A percentile compares a stretch with the other conserved stretches of the same genome.
Conservation (phyloP, 1,284 basidiomycete species). For the Cystobasidium sp. region DNA sequence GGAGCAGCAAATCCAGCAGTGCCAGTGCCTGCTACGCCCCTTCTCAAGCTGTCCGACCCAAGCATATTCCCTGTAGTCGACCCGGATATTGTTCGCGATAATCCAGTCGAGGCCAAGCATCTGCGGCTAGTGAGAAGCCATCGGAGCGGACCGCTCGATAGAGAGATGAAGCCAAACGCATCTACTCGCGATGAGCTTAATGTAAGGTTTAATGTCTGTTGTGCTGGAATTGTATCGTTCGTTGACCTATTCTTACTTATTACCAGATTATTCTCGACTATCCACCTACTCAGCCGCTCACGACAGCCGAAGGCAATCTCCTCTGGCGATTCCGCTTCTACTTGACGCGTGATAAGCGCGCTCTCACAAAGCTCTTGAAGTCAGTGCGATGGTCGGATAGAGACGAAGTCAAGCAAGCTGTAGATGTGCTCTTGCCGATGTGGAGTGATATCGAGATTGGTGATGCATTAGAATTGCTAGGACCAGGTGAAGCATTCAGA, state of each 20-base stretch:
- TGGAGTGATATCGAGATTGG: conserved; percentile 98
- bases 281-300: conserved; percentile 84
- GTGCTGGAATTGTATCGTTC: not conserved
- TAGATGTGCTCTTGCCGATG: conserved; percentile 90
- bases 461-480: conserved; percentile 92
- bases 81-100: conserved; percentile 85
- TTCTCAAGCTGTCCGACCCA: conserved; percentile 38
- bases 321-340: conserved; percentile 99
- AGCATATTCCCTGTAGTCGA: conserved; percentile 83
- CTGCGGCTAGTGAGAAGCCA: conserved; percentile 92
- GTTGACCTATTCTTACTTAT: not conserved
- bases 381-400: conserved; percentile 97
- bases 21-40: conserved; percentile 44
- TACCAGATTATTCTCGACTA: conserved; percentile 83
- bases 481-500: conserved; percentile 71
- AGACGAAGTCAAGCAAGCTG: conserved; percentile 95
- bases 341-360: conserved; percentile 77
- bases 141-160: conserved; percentile 88
- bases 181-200: conserved; percentile 88
- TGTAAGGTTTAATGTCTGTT: conserved; percentile 61
- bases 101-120: conserved; percentile 97
- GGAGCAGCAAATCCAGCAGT: conserved; percentile 55
- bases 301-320: conserved; percentile 89
- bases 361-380: conserved; percentile 94
- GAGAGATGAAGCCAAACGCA: conserved; percentile 92